A percentile compares a stretch with the other conserved stretches of the same genome.
These are phyloP conservation scores for Hanseniaspora hatyaiensis DNA, from an alignment of 805 yeast species.

Conservation along the genomic window DNA sequence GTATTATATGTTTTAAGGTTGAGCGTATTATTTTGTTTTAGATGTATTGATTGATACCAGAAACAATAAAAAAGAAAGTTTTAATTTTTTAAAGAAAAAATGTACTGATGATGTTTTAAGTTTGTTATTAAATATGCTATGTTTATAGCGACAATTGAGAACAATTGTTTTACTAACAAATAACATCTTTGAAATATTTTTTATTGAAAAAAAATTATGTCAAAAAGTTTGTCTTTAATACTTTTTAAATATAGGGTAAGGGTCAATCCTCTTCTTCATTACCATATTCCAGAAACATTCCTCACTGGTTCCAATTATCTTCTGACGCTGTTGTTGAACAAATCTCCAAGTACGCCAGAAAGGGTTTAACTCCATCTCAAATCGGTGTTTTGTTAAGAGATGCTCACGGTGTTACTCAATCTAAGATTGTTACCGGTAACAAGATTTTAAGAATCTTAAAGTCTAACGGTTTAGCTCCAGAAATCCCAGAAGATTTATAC, in stretches of 20 bases:
- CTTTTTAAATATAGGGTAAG: conserved; percentile 60
- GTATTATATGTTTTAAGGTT: not conserved
- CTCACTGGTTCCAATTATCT: conserved; percentile 98
- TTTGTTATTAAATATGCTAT: not conserved
- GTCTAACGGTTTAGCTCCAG: conserved; percentile 99
- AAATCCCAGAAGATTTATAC: conserved; percentile 99
- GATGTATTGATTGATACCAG: no score
- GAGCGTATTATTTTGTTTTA: not conserved
- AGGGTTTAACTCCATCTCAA: conserved; percentile 99
- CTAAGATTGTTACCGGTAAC: conserved; percentile 97
- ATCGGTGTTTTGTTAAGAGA: conserved; percentile 99
- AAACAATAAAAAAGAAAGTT: not conserved
- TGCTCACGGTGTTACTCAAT: conserved; percentile 98
- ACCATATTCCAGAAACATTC: conserved; percentile 98
- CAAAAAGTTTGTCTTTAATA: not conserved
- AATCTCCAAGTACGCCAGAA: conserved; percentile 98
- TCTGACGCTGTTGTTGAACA: conserved; percentile 94
- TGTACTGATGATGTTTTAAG: no score
- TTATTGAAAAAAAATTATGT: not conserved
- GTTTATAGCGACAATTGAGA: conserved; percentile 12
- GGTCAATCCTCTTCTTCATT: conserved; percentile 98
- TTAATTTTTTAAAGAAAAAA: no score
- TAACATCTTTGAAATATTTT: not conserved
- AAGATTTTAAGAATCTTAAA: conserved; percentile 98
- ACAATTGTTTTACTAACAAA: conserved; percentile 16